Percentiles rank a stretch among this genome's conserved stretches.
phyloP scores from a whole-genome alignment of 2,329 filamentous ascomycete species.

The Dendryphion nanum region DNA sequence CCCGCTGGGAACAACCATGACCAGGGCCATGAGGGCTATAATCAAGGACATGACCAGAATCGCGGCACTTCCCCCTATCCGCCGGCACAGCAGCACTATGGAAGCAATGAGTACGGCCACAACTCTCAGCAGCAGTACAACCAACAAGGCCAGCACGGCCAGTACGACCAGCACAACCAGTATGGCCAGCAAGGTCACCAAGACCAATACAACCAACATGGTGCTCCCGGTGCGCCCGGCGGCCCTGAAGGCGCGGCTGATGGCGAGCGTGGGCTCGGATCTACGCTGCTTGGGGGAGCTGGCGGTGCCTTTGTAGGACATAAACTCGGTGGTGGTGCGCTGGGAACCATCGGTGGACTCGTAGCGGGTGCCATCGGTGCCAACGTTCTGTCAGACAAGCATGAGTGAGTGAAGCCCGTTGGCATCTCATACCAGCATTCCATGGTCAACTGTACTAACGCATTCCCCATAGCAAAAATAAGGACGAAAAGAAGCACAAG shows the following conservation, averaged over 20 bases:
- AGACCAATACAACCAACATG: conserved; percentile 33
- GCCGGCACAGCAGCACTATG: conserved; percentile 25
- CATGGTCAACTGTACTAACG: conserved; percentile 8
- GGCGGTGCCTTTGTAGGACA: conserved; percentile 56
- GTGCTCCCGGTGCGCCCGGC: conserved; percentile 18
- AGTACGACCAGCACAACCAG: conserved; percentile 18
- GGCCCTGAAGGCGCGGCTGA: conserved; percentile 32
- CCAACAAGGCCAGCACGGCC: conserved; percentile 25
- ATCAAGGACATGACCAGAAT: conserved; percentile 35
- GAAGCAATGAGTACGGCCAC: conserved; percentile 16
- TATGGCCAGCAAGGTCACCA: conserved; percentile 30
- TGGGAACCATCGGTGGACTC: conserved; percentile 53
- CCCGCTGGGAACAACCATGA: conserved; percentile 13
- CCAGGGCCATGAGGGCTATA: conserved; percentile 23
- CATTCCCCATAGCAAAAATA: conserved; percentile 20
- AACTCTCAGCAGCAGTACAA: conserved; percentile 14
- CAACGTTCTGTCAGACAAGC: conserved; percentile 51
- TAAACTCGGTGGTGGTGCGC: conserved; percentile 52
- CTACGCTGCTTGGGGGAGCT: conserved; percentile 53
- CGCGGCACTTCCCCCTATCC: conserved; percentile 37
- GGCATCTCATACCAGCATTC: not conserved
- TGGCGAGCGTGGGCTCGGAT: conserved; percentile 58
- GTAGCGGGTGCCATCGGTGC: conserved; percentile 57
- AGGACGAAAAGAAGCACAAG: conserved; percentile 39
- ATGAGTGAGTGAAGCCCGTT: conserved; percentile 27